phyloP scores from a whole-genome alignment of 2,329 filamentous ascomycete genomes.

The Talaromyces sp. region DNA sequence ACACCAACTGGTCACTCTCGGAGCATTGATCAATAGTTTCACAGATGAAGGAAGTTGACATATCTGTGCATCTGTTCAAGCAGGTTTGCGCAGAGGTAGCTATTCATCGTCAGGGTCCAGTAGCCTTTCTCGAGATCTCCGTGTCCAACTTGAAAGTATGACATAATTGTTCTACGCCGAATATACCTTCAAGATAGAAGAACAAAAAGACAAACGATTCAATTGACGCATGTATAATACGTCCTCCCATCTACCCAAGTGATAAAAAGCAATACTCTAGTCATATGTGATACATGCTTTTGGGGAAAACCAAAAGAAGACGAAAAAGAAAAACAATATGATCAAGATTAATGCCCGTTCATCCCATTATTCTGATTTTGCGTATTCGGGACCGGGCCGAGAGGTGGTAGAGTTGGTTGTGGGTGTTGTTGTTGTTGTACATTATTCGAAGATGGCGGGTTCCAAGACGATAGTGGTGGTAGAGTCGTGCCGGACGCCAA shows the following conservation, averaged over 20 bases:
- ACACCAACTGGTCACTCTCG: neutral
- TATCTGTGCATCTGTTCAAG: neutral
- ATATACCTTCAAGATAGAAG: neutral
- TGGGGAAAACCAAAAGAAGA: neutral
- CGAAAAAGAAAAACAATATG: neutral
- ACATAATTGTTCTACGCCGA: neutral
- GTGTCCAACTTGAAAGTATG: neutral
- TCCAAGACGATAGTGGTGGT: conserved; percentile 14
- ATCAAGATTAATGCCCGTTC: neutral
- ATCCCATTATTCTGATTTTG: conserved; percentile 1
- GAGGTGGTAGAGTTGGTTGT: neutral
- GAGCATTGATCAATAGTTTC: neutral
- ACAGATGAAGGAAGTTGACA: neutral
- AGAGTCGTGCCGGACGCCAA: conserved; percentile 18
- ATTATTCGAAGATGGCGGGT: conserved; percentile 4
- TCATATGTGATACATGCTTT: conserved; percentile 11
- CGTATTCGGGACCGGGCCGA: neutral
- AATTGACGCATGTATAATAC: neutral
- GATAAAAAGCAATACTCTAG: conserved; percentile 4
- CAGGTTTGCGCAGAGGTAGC: neutral
- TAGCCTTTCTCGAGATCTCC: neutral
- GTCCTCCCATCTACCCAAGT: conserved; percentile 8
- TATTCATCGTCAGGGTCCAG: neutral
- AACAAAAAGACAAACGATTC: neutral
- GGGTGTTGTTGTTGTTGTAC: conserved; percentile 2